These are phyloP conservation scores for Chaetomium sp. DNA, from an alignment of 2,329 filamentous ascomycete genomes.

Conservation along the genomic window DNA sequence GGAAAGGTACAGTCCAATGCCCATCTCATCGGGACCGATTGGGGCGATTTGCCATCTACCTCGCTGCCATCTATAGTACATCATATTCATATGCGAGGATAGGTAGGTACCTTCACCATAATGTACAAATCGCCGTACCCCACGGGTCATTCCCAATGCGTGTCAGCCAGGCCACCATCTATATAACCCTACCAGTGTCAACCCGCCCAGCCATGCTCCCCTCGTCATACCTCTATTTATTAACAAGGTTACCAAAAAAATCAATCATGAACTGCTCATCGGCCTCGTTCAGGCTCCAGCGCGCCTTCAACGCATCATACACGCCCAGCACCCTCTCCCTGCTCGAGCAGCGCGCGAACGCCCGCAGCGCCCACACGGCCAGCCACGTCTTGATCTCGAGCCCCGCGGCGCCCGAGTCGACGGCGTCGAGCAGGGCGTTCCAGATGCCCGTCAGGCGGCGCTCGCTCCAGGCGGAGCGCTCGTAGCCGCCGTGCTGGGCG, in stretches of 20 bases:
- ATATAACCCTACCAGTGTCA: not conserved
- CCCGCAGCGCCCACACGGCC: constrained; percentile 61
- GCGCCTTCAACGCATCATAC: constrained; percentile 52
- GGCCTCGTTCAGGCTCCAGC: constrained; percentile 50
- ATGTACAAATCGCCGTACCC: constrained; percentile 2
- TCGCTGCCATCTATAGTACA: constrained; percentile 9
- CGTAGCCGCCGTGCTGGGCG: constrained; percentile 66
- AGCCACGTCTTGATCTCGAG: constrained; percentile 63
- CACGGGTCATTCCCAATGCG: not conserved
- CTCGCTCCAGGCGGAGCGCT: constrained; percentile 69
- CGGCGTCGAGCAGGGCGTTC: constrained; percentile 61
- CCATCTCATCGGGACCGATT: not conserved
- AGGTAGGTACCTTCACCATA: constrained; percentile 5
- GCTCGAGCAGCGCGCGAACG: constrained; percentile 62
- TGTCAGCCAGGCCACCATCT: not conserved
- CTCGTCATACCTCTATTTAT: constrained; percentile 2
- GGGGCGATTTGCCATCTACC: not conserved
- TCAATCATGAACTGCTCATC: constrained; percentile 52
- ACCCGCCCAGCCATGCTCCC: not conserved
- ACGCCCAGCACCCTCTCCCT: constrained; percentile 54
- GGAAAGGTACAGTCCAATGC: not conserved
- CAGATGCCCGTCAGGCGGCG: constrained; percentile 69
- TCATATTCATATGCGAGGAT: constrained; percentile 12
- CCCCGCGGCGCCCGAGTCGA: constrained; percentile 50
- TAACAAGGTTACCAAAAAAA: constrained; percentile 37